phyloP scores from a whole-genome alignment of 78 protist genomes.

The Tieghemostelium lacteum region DNA sequence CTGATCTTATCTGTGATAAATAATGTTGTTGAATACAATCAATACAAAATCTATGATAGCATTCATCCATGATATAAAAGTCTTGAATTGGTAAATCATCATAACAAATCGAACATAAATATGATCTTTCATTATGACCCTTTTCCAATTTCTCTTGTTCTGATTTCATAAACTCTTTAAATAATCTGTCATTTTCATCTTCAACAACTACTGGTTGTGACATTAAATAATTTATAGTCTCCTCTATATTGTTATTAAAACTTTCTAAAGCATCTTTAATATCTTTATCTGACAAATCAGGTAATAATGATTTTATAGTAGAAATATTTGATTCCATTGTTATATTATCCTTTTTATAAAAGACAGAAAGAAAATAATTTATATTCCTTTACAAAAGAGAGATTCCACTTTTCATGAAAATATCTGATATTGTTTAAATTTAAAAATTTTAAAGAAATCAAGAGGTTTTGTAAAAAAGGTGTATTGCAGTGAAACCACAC shows the following conservation, averaged over 20 bases:
- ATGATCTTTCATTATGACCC: neutral
- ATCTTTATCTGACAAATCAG: neutral
- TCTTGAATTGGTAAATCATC: conserved; percentile 27
- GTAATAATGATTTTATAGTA: conserved; percentile 32
- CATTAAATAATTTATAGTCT: conserved; percentile 38
- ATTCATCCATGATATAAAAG: conserved; percentile 66
- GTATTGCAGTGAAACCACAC: too few relatives aligned
- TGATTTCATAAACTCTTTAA: conserved; percentile 14
- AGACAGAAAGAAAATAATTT: too few relatives aligned
- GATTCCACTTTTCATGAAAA: too few relatives aligned
- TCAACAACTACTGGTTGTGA: conserved; percentile 5
- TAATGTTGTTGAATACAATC: conserved; percentile 7
- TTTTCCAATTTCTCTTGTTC: conserved; percentile 13
- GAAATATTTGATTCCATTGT: too few relatives aligned
- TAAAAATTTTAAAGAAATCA: too few relatives aligned
- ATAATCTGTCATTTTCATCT: conserved; percentile 40
- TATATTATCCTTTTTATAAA: too few relatives aligned
- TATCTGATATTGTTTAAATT: too few relatives aligned
- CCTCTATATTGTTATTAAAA: conserved; percentile 34
- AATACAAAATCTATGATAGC: conserved; percentile 57
- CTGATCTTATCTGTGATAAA: conserved; percentile 3
- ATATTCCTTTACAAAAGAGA: too few relatives aligned
- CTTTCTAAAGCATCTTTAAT: neutral
- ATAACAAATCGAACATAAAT: conserved; percentile 46
- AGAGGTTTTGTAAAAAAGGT: too few relatives aligned